phyloP scores from a whole-genome alignment of 164 flowering plant species.

The Dillenia suffruticosa region DNA sequence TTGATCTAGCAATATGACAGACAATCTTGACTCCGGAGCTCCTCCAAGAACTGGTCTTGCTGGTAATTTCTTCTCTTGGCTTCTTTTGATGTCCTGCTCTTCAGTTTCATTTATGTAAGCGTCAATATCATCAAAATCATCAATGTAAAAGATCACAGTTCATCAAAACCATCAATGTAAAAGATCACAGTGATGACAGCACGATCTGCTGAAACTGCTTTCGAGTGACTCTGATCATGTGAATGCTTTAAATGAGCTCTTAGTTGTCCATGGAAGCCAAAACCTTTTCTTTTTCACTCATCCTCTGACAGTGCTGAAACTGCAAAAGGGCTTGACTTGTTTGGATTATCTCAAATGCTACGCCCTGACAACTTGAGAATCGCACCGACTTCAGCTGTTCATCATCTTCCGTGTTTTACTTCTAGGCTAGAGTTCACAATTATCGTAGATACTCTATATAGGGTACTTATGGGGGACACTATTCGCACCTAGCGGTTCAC shows the following conservation, averaged over 20 bases:
- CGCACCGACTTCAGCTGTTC: conserved; percentile 4
- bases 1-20: conserved; percentile 50
- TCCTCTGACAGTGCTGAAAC: background rate
- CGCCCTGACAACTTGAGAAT: conserved; percentile 25
- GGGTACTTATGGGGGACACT: too few relatives aligned
- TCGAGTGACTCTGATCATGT: background rate
- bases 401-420: too few relatives aligned
- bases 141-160: conserved; percentile 7
- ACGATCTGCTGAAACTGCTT: conserved; percentile 26
- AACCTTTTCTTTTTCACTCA: conserved; percentile 1
- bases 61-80: background rate
- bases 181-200: conserved; percentile 55
- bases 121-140: conserved; percentile 8
- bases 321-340: conserved; percentile 14
- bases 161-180: conserved; percentile 15
- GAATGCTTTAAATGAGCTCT: conserved; percentile 11
- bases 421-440: too few relatives aligned
- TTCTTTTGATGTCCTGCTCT: conserved; percentile 5
- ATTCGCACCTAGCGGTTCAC: too few relatives aligned
- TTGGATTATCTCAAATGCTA: conserved; percentile 21
- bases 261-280: conserved; percentile 14
- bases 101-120: background rate
- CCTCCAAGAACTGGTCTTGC: background rate
- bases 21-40: conserved; percentile 32
- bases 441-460: too few relatives aligned